phyloP scores from a whole-genome alignment of 768 basidiomycete genomes.

The Tricholoma matsutake region DNA sequence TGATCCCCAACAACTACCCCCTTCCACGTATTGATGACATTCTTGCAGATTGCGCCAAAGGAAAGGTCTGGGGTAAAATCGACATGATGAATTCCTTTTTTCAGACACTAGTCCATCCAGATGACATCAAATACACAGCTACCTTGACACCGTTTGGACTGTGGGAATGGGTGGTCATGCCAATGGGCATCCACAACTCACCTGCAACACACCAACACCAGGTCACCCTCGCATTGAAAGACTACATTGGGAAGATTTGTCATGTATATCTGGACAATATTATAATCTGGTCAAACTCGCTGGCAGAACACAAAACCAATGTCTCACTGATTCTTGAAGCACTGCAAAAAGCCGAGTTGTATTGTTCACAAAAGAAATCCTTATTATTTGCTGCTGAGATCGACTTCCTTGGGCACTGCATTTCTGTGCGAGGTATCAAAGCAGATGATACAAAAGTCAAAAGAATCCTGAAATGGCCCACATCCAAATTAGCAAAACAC shows the following conservation, averaged over 20 bases:
- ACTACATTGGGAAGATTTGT: too few relatives aligned
- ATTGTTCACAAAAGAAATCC: neutral
- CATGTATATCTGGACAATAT: neutral
- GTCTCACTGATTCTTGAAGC: neutral
- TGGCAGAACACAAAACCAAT: neutral
- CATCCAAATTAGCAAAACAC: constrained; percentile 3
- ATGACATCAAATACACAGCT: neutral
- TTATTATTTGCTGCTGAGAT: neutral
- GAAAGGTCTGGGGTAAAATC: too few relatives aligned
- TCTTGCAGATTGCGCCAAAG: too few relatives aligned
- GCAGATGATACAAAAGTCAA: neutral
- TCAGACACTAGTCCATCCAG: neutral
- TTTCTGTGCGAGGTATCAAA: neutral
- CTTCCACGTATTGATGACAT: too few relatives aligned
- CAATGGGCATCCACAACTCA: too few relatives aligned
- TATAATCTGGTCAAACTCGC: too few relatives aligned
- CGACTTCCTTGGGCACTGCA: too few relatives aligned
- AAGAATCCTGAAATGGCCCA: constrained; percentile 23
- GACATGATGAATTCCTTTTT: too few relatives aligned
- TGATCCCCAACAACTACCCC: too few relatives aligned
- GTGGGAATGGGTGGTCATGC: neutral
- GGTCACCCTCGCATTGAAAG: neutral
- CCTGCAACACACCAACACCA: neutral
- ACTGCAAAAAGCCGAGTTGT: neutral
- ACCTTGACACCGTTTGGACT: neutral